phyloP scores from a whole-genome alignment of 1,139 yeast species.

The Saccharomycopsis hybrid region DNA sequence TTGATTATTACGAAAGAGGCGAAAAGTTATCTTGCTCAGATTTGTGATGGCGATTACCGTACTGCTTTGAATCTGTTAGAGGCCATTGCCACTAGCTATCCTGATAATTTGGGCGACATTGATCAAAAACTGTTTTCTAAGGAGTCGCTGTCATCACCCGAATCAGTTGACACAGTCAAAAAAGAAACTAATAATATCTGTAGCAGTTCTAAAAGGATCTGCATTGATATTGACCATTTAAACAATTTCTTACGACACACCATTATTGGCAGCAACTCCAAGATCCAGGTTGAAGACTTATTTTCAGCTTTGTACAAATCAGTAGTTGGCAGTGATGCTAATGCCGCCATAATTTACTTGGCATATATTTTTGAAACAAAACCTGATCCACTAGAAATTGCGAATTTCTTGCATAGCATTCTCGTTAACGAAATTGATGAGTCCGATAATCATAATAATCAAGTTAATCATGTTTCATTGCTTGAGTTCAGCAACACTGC shows the following conservation, averaged over 20 bases:
- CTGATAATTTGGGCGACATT: constrained; percentile 1
- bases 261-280: background rate
- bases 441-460: background rate
- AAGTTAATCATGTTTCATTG: no score
- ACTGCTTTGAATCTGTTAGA: constrained; percentile 75
- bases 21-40: constrained; percentile 60
- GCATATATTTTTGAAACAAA: constrained; percentile 88
- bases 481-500: constrained; percentile 84
- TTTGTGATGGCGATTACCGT: constrained; percentile 89
- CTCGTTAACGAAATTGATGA: constrained; percentile 13
- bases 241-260: constrained; percentile 14
- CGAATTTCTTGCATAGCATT: constrained; percentile 16
- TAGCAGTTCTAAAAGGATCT: constrained; percentile 1
- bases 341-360: constrained; percentile 86
- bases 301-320: constrained; percentile 90
- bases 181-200: background rate
- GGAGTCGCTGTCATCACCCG: no score
- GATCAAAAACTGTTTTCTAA: no score
- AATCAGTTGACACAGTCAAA: no score
- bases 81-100: constrained; percentile 33
- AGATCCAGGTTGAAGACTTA: constrained; percentile 7
- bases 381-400: constrained; percentile 89
- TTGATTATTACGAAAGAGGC: constrained; percentile 52
- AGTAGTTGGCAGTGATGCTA: constrained; percentile 78
- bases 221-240: constrained; percentile 8